Evolutionary conservation across 164 flowering plant genomes (phyloP), one percentile per base, ranked within the genome.

Genomic region (Pachysandra terminalis): DNA sequence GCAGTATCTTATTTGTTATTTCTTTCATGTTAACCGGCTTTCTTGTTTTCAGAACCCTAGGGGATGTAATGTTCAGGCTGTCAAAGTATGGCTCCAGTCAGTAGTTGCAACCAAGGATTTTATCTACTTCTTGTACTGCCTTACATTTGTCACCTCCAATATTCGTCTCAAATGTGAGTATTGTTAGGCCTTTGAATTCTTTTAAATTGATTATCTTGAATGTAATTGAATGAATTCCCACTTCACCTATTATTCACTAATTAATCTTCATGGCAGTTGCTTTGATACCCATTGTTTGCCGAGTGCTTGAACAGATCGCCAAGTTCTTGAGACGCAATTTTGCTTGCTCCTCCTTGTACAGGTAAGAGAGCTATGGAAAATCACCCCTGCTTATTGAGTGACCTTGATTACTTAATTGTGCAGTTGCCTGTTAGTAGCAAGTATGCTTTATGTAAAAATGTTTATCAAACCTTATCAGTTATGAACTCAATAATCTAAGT

Each of bases 261-360:
- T 72, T 45, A 73, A n/a, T n/a, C 63, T 68, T 70, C 14, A 17
- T 54, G 74, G 80, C 96, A 96, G 99, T 96, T 85, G 95, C 99
- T 68, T 82, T 96, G 69, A 83, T 96, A 77, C 97, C 99, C 26
- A 77, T 96, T 59, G 64, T 91, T 45, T 91, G 97, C 66, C 95
- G 90, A 68, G 68, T 93, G 0, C 78, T 91, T 66, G 97, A 91
- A 70, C 86, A 77, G 69, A 89, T 88, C 71, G 95, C 96, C 17
- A 93, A 88, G 84, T 93, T 91, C 75, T 81, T 93, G 25, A 83
- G 98, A 74, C 89, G 89, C 51, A 96, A 93, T 78, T 96, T 93
- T 73, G 77, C 76, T 64, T 84, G 83, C 22, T 87, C 99, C 16
- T 77, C 88, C 71, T 79, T 90, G 77, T 95, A 92, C 85, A 85